These are phyloP conservation scores for Komagataella pseudopastoris DNA, from an alignment of 805 yeast genomes.

Conservation along the genomic window DNA sequence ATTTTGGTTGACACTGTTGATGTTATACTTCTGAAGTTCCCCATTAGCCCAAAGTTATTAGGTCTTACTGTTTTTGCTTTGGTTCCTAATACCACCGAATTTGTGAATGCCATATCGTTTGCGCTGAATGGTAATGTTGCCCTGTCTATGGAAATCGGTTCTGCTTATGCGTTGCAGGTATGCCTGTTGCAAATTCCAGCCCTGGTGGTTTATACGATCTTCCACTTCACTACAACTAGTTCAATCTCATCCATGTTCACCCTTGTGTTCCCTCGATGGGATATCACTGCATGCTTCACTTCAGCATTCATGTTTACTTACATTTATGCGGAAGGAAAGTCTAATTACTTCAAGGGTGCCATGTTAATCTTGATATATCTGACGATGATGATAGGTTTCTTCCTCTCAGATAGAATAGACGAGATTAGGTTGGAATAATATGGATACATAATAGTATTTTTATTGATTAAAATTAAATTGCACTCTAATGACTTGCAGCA, in stretches of 20 bases:
- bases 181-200: constrained; percentile 89
- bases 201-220: constrained; percentile 64
- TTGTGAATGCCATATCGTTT: constrained; percentile 90
- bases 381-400: constrained; percentile 72
- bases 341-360: constrained; percentile 92
- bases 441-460: neutral
- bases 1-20: constrained; percentile 89
- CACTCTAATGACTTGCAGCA: neutral
- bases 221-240: constrained; percentile 19
- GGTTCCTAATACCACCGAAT: constrained; percentile 95
- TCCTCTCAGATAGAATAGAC: constrained; percentile 36
- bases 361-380: constrained; percentile 69
- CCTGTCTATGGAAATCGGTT: constrained; percentile 92
- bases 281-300: constrained; percentile 69
- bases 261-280: constrained; percentile 92
- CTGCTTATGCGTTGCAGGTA: constrained; percentile 94
- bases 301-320: constrained; percentile 86
- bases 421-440: neutral
- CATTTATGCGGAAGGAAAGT: constrained; percentile 91
- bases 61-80: constrained; percentile 92
- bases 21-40: constrained; percentile 60
- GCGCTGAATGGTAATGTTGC: constrained; percentile 96
- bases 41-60: constrained; percentile 81
- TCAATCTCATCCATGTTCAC: constrained; percentile 44
- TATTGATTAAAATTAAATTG: neutral